Base-by-base conservation (phyloP, 176 grass and related monocot species). In the Carex cristatella region DNA sequence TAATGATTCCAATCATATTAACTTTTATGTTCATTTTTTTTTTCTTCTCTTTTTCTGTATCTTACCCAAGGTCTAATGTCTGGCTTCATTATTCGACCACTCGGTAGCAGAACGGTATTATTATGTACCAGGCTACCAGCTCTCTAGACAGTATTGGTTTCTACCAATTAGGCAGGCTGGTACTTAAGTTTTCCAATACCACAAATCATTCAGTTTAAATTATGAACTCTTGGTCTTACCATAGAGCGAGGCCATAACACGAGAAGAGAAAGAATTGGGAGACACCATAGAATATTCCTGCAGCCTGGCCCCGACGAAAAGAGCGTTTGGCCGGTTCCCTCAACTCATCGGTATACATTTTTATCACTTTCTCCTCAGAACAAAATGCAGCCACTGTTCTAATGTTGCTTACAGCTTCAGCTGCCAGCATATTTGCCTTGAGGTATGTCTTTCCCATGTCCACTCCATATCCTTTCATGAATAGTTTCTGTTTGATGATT, bases 211-310 rank as follows among this genome's bases (percentile, higher is more conserved):
- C 27, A 33, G 4, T 3, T 77, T 77, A 28, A 77, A 56, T 31
- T 55, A 12, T 51, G 4, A 56, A 31, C 19, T 56, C 56, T 56
- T 78, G 51, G 2, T 56, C 30, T 84, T 86, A 98, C 96, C 96
- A 98, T 59, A 95, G 60, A 2, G 96, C 96, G 44, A 98, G 69
- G 3, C 89, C 96, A 32, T 95, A 98, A 5, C 92, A 94, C 1
- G 93, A 89, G 88, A 95, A 98, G 77, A 98, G 96, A 83, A 95
- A 98, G 86, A 93, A 98, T 65, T 98, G 96, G 16, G 93, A 95
- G 57, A 98, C 89, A 23, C 96, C 96, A 4, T 93, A 98, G 61
- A 98, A 98, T 48, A 98, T 78, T 1, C 96, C 96, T 7, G 96
- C 96, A 40, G 85, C 85, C 86, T 98, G 96, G 14, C 96, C 96